Evolutionary conservation across 1,284 basidiomycete genomes (phyloP), one percentile per base, ranked within the genome.

Genomic region (Salmacisia buchloeana): DNA sequence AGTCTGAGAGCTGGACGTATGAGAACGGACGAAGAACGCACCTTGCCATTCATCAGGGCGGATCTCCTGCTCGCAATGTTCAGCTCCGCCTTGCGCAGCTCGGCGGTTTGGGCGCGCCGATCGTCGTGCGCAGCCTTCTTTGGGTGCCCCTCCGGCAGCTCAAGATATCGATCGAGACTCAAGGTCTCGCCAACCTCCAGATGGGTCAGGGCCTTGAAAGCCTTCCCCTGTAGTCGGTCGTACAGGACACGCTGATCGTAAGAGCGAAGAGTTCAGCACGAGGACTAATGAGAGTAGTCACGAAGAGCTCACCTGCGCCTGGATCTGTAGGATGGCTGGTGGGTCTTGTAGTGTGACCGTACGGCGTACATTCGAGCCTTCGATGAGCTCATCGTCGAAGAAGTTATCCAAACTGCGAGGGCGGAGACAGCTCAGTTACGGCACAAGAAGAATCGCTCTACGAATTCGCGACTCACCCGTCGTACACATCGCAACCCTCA

Each of bases 121-220:
- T n/a, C 38, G 31, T 59, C 58, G 18, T 69, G 67, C 2, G 60
- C 69, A 12, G 39, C 83, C 74, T 91, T 85, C 2, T 86, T 86
- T 59, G 84, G 85, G 61, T 91, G 88, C 72, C 2, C 49, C 7
- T 31, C 27, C 5, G 49, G 49, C 49, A 72, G 58, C 43, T 81
- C 74, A 54, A 96, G 82, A 83, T 94, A 99, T 3, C 96, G 88
- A 79, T 97, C 94, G 85, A 98, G 87, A 73, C 86, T 88, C 6
- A 99, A 83, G 12, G 86, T 89, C 79, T 94, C 90, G 4, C 84
- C 87, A 76, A 96, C 94, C 72, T 89, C 89, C 69, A 99, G 87
- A 76, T 94, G 94, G 1, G 92, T 92, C 77, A 98, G 94, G 10
- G 90, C 93, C 81, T 99, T 99, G 83, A 90, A 94, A 18, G 93